Conservation (phyloP, 371 early-diverging fungal genomes). For the Chytridiales sp. region DNA sequence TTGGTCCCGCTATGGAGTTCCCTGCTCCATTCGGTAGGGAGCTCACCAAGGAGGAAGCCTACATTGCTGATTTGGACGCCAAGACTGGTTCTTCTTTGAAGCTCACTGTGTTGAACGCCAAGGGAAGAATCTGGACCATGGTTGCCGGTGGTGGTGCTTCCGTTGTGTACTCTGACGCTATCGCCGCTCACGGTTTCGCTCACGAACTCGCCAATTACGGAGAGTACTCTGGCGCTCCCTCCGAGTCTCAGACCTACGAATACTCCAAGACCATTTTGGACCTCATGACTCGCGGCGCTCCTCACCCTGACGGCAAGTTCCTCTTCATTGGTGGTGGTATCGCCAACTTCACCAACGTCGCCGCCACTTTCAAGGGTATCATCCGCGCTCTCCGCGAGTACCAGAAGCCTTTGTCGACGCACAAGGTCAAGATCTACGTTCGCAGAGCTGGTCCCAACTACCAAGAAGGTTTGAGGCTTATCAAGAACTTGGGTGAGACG, state of each 20-base stretch:
- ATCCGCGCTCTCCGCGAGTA: slow-evolving; percentile 91
- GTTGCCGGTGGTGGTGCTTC: slow-evolving; percentile 99
- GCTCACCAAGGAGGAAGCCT: slow-evolving; percentile 92
- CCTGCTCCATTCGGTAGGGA: slow-evolving; percentile 98
- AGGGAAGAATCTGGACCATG: slow-evolving; percentile 98
- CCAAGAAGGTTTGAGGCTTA: slow-evolving; percentile 95
- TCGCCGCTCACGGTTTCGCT: slow-evolving; percentile 91
- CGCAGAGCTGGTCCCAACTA: slow-evolving; percentile 98
- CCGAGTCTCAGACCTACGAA: slow-evolving; percentile 97
- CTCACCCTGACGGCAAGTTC: slow-evolving; percentile 87
- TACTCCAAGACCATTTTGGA: slow-evolving; percentile 97
- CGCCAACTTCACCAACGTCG: slow-evolving; percentile 99
- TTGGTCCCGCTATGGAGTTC: slow-evolving; percentile 92
- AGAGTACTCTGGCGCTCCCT: slow-evolving; percentile 98
- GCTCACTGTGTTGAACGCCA: slow-evolving; percentile 91
- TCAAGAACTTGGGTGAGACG: slow-evolving; percentile 89
- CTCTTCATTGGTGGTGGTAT: slow-evolving; percentile 98
- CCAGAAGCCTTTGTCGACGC: slow-evolving; percentile 79
- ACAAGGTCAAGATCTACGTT: slow-evolving; percentile 90
- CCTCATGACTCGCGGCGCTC: slow-evolving; percentile 89
- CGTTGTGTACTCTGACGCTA: slow-evolving; percentile 93
- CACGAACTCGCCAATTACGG: slow-evolving; percentile 97
- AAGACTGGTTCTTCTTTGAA: slow-evolving; percentile 98
- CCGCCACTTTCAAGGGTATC: slow-evolving; percentile 98
- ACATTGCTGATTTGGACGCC: slow-evolving; percentile 94